These are phyloP conservation scores for Circinella umbellata DNA, from an alignment of 371 early-diverging fungal genomes.

Conservation along the genomic window DNA sequence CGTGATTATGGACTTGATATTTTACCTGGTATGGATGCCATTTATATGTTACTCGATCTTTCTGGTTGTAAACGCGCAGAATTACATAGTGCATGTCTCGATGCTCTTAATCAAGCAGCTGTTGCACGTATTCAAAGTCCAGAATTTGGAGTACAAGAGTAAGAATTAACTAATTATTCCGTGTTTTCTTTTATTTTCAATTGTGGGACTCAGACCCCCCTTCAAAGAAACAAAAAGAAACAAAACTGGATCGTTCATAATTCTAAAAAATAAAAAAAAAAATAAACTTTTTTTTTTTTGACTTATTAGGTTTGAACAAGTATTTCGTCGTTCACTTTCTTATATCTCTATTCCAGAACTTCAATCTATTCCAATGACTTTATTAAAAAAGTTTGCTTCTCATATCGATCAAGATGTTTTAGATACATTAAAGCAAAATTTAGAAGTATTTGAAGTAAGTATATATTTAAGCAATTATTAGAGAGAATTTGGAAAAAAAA, in stretches of 20 bases:
- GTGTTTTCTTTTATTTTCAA: no score
- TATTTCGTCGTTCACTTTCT: constrained; percentile 54
- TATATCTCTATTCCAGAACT: constrained; percentile 62
- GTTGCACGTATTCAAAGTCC: constrained; percentile 40
- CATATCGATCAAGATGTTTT: constrained; percentile 56
- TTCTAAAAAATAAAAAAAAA: background rate
- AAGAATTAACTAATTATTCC: constrained; percentile 7
- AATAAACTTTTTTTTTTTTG: no score
- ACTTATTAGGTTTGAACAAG: constrained; percentile 54
- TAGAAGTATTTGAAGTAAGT: constrained; percentile 53
- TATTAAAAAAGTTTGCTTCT: constrained; percentile 59
- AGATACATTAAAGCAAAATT: constrained; percentile 47
- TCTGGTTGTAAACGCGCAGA: constrained; percentile 58
- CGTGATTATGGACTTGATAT: constrained; percentile 38
- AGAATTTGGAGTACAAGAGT: constrained; percentile 54
- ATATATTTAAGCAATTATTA: background rate
- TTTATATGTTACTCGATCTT: constrained; percentile 66
- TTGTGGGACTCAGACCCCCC: no score
- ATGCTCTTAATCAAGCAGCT: constrained; percentile 53
- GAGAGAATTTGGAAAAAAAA: no score
- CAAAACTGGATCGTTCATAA: background rate
- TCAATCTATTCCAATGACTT: constrained; percentile 68
- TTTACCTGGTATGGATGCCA: constrained; percentile 59
- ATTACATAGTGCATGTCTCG: constrained; percentile 61
- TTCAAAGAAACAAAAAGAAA: background rate